Evolutionary conservation across 805 yeast genomes (phyloP), one percentile per base, ranked within the genome.

Genomic region (Wickerhamiella musiphila): DNA sequence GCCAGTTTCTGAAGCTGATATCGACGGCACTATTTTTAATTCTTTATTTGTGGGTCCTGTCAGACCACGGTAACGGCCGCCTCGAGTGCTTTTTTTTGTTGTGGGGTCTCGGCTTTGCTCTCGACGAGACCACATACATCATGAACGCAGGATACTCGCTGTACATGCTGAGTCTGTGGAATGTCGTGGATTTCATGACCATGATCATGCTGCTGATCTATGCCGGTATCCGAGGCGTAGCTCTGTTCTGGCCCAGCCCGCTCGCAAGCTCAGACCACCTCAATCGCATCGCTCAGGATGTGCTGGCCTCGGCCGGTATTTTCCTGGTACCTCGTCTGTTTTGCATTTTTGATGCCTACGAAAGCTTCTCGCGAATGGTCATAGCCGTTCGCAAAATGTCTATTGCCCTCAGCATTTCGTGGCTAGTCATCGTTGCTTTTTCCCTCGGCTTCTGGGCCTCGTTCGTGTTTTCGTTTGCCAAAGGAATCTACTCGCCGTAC

Each of bases 391-490:
- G 66, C 29, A 56, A 57, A 38, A 68, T 68, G 73, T 47, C 59
- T 28, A 56, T 63, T 46, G 70, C 65, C 37, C 57, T 67, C 39
- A 44, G 63, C 24, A 68, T 68, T 17, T 53, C 67, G 37, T 59
- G 65, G 42, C 52, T 63, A 26, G 55, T 67, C 25, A 63, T 68
- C 29, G 45, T 61, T n/a, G 57, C 68, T 24, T 57, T 68, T 40
- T 63, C 65, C 3, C 55, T 63, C 27, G 74, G 74, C 2, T 68
- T 68, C 42, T 68, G 68, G 56, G 60, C 68, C 17, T 64, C 69
- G 23, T 63, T 68, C 37, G 60, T 68, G 6, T n/a, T n/a, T n/a
- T 57, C 65, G 29, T 58, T 57, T 40, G 66, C 68, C 4, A 44
- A 56, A 9, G 61, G 61, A 31, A 46, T 58, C 23, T 52, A 60